Evolutionary conservation across 2,329 filamentous ascomycete species (phyloP).

Genomic region (Immersiporthe knoxdaviesiana): DNA sequence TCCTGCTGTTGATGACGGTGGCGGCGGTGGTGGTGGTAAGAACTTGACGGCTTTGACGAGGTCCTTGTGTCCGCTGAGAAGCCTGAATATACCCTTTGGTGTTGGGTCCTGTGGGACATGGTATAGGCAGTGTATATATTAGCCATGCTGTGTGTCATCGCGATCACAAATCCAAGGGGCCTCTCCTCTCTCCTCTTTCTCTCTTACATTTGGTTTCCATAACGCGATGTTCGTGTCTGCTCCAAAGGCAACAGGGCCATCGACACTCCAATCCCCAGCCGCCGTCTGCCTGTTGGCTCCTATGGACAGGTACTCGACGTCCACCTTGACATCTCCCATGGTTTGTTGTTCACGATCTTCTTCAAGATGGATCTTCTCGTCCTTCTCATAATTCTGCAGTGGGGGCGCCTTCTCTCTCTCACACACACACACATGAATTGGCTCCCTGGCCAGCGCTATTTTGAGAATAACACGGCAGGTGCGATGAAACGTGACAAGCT

Average conservation of each 20-base stretch:
- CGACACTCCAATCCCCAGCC: constrained; percentile 83
- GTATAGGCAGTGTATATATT: neutral
- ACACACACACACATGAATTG: neutral
- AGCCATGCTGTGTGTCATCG: neutral
- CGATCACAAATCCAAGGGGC: constrained; percentile 1
- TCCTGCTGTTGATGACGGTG: constrained; percentile 39
- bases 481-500: neutral
- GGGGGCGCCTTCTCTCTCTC: neutral
- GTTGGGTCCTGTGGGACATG: constrained; percentile 38
- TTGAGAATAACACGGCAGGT: neutral
- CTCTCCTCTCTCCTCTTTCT: neutral
- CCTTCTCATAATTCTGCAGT: neutral
- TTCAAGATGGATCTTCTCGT: neutral
- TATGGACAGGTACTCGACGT: constrained; percentile 65
- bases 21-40: constrained; percentile 48
- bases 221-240: constrained; percentile 86
- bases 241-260: constrained; percentile 78
- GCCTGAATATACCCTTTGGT: constrained; percentile 61
- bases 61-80: constrained; percentile 78
- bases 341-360: neutral
- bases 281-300: constrained; percentile 90
- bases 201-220: constrained; percentile 77
- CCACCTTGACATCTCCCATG: constrained; percentile 34
- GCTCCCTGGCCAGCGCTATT: neutral
- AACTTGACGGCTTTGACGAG: constrained; percentile 85